Base-by-base conservation (phyloP, 345 rosid species). In the Aquilaria sinensis region DNA sequence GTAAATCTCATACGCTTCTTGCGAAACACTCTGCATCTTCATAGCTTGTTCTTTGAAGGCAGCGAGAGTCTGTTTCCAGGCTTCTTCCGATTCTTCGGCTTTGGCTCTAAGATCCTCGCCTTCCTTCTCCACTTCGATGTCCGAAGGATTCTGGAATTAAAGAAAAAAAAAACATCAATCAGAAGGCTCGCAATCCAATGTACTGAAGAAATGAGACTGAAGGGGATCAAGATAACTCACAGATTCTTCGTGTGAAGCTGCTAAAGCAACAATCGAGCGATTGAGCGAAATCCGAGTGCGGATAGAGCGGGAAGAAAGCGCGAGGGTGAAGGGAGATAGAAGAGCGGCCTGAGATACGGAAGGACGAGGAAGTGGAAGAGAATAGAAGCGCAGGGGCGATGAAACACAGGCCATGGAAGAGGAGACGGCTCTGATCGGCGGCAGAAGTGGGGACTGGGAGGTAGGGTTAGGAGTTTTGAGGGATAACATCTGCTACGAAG, bases 41-140 rank as follows among this genome's bases (percentile, higher is more conserved):
- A 81, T 67, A 8, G 90, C 89, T 68, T 94, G 88, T 65, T 88
- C 95, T 71, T 79, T 87, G 75, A 89, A 87, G 33, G 87, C 53
- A 57, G 70, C 85, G 4, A 91, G 74, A 57, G 91, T 67, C 75
- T 80, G 85, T 65, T 89, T 83, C 97, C 99, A 91, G 15, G 82
- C 87, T 82, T 95, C 97, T 52, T 83, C 77, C 9, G 96, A 77
- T 69, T 74, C 96, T 60, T 77, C 81, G 49, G 62, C 68, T 54
- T 52, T 60, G 9, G 41, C 14, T 47, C 75, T 58, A 54, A 37
- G n/a, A 64, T 71, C 80, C 15, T 73, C 77, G 55, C 62, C 72
- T 68, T 77, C 88, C 62, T 72, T 78, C 70, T 71, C 95, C 68
- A 86, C 90, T 64, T 86, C 92, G 65, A 81, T 65, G 48, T 78